These are phyloP conservation scores for Coniochaeta ligniaria DNA, from an alignment of 2,329 filamentous ascomycete genomes.

Conservation along the genomic window DNA sequence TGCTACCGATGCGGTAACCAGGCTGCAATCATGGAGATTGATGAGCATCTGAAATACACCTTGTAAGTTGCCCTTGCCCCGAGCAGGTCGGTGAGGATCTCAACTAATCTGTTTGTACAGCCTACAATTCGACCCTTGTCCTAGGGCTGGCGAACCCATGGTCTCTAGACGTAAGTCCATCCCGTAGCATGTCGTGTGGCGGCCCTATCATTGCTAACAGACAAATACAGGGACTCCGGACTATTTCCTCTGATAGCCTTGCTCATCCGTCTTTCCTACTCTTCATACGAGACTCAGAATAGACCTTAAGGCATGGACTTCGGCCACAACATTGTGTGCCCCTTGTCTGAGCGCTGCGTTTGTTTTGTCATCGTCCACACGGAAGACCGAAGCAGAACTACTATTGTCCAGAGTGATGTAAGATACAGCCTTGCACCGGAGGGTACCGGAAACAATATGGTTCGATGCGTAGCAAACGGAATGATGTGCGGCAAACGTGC, in stretches of 20 bases:
- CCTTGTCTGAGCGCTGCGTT: neutral
- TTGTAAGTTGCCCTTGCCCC: slow-evolving; percentile 60
- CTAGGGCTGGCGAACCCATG: slow-evolving; percentile 95
- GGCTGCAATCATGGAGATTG: slow-evolving; percentile 99
- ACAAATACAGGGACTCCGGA: slow-evolving; percentile 67
- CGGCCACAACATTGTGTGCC: neutral
- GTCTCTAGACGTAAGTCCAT: slow-evolving; percentile 71
- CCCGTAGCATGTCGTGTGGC: neutral
- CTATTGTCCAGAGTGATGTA: neutral
- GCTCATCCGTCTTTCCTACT: neutral
- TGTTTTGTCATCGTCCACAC: neutral
- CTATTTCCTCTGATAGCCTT: slow-evolving; percentile 81
- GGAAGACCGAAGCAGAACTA: neutral
- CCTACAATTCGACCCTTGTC: slow-evolving; percentile 98
- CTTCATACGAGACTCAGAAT: neutral
- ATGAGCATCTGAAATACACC: slow-evolving; percentile 98
- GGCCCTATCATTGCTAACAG: slow-evolving; percentile 6
- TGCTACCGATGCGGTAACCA: slow-evolving; percentile 99
- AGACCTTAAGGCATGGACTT: neutral
- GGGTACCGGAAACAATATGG: neutral
- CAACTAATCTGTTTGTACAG: slow-evolving; percentile 37
- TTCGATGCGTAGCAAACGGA: neutral
- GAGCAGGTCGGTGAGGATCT: neutral
- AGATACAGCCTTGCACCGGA: neutral
- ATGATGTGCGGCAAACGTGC: neutral